Evolutionary conservation across 805 yeast species (phyloP).

Genomic region (Peterozyma toletana): DNA sequence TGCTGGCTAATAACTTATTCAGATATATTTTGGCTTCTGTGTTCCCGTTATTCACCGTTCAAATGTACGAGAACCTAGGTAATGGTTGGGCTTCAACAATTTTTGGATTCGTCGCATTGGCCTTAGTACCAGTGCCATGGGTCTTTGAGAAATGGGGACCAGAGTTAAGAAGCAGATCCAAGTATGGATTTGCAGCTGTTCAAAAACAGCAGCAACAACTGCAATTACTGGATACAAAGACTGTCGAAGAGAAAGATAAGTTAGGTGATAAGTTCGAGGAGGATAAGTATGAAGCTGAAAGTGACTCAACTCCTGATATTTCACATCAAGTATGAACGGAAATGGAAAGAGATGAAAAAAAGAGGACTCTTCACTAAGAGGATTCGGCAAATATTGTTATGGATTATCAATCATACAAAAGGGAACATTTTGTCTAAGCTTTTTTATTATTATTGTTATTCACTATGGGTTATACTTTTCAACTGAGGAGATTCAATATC

Average conservation of each 20-base stretch:
- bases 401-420: too few species aligned
- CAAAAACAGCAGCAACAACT: constrained; percentile 10
- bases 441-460: too few species aligned
- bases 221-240: background rate
- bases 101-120: constrained; percentile 59
- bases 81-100: constrained; percentile 77
- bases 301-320: too few species aligned
- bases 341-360: too few species aligned
- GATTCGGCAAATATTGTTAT: too few species aligned
- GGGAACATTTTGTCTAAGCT: too few species aligned
- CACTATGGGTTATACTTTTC: too few species aligned
- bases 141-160: constrained; percentile 55
- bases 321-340: too few species aligned
- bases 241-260: background rate
- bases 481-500: too few species aligned
- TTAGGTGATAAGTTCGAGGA: background rate
- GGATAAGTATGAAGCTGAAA: too few species aligned
- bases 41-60: constrained; percentile 80
- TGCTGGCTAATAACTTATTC: constrained; percentile 80
- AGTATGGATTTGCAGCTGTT: constrained; percentile 52
- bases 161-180: constrained; percentile 44
- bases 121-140: constrained; percentile 73
- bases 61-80: constrained; percentile 68
- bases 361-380: too few species aligned
- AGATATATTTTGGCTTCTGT: constrained; percentile 72